Conservation (phyloP, 345 rosid species). For the Populus ilicifolia region DNA sequence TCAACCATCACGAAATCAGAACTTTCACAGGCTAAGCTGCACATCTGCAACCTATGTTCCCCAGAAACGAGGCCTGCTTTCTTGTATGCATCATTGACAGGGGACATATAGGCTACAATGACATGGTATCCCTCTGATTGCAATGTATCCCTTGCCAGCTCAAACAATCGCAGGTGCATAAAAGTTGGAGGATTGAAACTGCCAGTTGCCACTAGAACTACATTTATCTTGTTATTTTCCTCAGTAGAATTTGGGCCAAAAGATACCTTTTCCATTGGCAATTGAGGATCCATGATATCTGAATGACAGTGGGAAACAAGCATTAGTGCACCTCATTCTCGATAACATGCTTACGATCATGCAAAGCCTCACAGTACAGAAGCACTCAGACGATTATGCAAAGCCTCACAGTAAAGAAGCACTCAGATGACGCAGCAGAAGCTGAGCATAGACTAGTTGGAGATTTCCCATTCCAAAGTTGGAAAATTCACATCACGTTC, state of each 20-base stretch:
- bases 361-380: neutral
- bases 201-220: constrained; percentile 76
- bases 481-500: neutral
- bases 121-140: constrained; percentile 58
- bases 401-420: neutral
- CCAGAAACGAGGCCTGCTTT: constrained; percentile 76
- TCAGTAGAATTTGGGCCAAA: constrained; percentile 21
- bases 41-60: constrained; percentile 63
- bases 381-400: neutral
- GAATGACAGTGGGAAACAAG: neutral
- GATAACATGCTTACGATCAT: neutral
- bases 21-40: constrained; percentile 67
- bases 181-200: constrained; percentile 97
- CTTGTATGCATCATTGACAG: constrained; percentile 82
- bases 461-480: neutral
- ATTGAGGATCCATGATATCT: constrained; percentile 45
- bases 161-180: constrained; percentile 93
- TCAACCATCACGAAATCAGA: constrained; percentile 87
- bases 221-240: constrained; percentile 35
- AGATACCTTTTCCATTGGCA: constrained; percentile 62
- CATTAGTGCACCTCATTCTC: neutral
- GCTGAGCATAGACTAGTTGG: neutral
- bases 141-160: constrained; percentile 79
- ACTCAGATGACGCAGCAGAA: neutral
- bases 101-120: constrained; percentile 89